Evolutionary conservation across 1,139 yeast species (phyloP).

Genomic region (Diutina siamensis): DNA sequence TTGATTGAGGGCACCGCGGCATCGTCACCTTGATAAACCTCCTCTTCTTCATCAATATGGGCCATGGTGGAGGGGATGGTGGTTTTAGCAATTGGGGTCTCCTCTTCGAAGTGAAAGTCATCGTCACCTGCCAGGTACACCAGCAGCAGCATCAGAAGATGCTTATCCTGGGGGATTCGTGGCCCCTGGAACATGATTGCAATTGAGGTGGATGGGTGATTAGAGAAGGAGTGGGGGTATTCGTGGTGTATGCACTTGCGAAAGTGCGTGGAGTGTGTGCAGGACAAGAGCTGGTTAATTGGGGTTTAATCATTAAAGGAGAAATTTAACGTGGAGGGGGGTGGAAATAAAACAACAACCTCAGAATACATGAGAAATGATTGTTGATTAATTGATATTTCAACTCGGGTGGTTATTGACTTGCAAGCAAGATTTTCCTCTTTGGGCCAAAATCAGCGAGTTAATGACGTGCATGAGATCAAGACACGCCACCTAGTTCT

Average conservation of each 20-base stretch:
- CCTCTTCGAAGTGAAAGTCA: constrained; percentile 3
- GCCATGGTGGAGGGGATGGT: no score
- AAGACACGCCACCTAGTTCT: background rate
- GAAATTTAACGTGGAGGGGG: no score
- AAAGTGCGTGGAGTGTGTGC: no score
- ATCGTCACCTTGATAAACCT: background rate
- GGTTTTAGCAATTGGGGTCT: background rate
- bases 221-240: background rate
- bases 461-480: constrained; percentile 3
- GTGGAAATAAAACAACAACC: no score
- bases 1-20: no score
- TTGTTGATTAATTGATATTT: no score
- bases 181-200: background rate
- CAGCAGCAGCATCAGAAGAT: constrained; percentile 5
- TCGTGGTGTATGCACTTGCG: background rate
- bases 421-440: background rate
- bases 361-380: no score
- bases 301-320: no score
- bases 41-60: constrained; percentile 5
- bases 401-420: background rate
- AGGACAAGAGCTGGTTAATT: no score
- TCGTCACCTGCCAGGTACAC: constrained; percentile 6
- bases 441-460: background rate
- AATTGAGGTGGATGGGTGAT: background rate
- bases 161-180: background rate